These are phyloP conservation scores for Dothiorella sarmentorum DNA, from an alignment of 2,329 filamentous ascomycete genomes.

Conservation along the genomic window DNA sequence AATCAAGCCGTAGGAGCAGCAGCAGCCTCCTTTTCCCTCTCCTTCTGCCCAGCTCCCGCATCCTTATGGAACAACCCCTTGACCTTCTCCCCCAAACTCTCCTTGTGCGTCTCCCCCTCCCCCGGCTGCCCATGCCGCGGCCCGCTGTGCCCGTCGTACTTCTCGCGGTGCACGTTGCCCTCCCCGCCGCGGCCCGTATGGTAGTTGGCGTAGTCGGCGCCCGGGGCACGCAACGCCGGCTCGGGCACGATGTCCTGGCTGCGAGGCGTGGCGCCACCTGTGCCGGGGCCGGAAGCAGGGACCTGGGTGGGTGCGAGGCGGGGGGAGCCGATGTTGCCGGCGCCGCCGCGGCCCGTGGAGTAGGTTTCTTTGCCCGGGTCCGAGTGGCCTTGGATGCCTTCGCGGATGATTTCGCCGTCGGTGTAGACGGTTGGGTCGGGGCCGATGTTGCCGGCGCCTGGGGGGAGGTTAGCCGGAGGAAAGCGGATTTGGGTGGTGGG, in stretches of 20 bases:
- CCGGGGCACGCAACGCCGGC: constrained; percentile 27
- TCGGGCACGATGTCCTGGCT: constrained; percentile 36
- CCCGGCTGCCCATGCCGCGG: constrained; percentile 21
- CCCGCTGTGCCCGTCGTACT: constrained; percentile 33
- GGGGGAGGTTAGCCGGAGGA: neutral
- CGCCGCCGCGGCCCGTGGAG: constrained; percentile 25
- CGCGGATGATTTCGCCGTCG: constrained; percentile 35
- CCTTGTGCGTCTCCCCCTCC: constrained; percentile 1
- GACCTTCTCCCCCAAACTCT: constrained; percentile 35
- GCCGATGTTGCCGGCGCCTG: constrained; percentile 53
- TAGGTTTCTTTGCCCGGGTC: constrained; percentile 27
- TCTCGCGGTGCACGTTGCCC: constrained; percentile 36
- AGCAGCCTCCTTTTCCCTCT: neutral
- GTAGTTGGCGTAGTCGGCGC: constrained; percentile 31
- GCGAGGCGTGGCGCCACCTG: neutral
- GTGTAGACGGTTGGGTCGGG: constrained; percentile 41
- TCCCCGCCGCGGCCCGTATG: constrained; percentile 37
- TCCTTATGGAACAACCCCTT: constrained; percentile 28
- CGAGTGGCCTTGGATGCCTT: constrained; percentile 30
- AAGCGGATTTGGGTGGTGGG: neutral
- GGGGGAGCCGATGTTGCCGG: constrained; percentile 30
- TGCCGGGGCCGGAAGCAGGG: too few species aligned
- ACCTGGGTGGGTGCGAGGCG: constrained; percentile 17
- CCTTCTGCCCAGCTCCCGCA: constrained; percentile 1
- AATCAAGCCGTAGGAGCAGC: neutral